Conservation (phyloP, 2,329 filamentous ascomycete genomes). For the Epichloe sylvatica region DNA sequence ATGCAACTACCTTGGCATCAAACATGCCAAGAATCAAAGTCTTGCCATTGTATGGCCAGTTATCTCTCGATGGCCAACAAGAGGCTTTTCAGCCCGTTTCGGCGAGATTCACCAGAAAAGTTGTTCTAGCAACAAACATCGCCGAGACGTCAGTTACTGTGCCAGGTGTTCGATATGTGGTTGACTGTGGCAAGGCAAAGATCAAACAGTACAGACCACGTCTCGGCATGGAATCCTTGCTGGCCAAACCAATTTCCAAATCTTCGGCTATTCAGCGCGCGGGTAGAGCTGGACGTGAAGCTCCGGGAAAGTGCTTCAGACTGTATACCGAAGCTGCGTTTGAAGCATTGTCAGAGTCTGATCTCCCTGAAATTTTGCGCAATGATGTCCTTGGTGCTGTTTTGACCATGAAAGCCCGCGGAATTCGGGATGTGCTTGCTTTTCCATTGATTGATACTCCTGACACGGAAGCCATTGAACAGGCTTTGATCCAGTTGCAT, state of each 20-base stretch:
- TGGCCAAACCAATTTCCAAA: constrained; percentile 82
- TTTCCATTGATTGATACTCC: constrained; percentile 83
- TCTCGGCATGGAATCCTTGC: constrained; percentile 77
- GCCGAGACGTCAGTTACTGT: constrained; percentile 98
- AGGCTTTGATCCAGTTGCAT: constrained; percentile 67
- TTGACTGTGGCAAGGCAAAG: constrained; percentile 90
- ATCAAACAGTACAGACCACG: constrained; percentile 78
- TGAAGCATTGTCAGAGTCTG: constrained; percentile 52
- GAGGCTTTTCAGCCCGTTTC: constrained; percentile 67
- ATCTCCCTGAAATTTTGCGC: constrained; percentile 77
- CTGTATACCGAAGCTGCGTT: constrained; percentile 77
- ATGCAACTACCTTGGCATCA: constrained; percentile 55
- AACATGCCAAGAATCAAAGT: constrained; percentile 60
- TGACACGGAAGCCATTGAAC: constrained; percentile 61
- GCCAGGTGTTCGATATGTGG: constrained; percentile 76
- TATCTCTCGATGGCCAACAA: constrained; percentile 77
- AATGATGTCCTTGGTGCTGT: constrained; percentile 79
- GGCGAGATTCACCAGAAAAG: constrained; percentile 62
- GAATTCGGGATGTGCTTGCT: constrained; percentile 63
- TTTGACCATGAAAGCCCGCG: constrained; percentile 85
- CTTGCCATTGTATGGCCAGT: constrained; percentile 76
- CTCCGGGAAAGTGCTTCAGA: constrained; percentile 75
- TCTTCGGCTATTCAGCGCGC: constrained; percentile 86
- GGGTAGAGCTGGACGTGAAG: constrained; percentile 87
- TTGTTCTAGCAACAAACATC: constrained; percentile 91